A percentile compares a stretch with the other conserved stretches of the same genome.
phyloP scores from a whole-genome alignment of 768 basidiomycete genomes.

The Guyanaporus albipodus region DNA sequence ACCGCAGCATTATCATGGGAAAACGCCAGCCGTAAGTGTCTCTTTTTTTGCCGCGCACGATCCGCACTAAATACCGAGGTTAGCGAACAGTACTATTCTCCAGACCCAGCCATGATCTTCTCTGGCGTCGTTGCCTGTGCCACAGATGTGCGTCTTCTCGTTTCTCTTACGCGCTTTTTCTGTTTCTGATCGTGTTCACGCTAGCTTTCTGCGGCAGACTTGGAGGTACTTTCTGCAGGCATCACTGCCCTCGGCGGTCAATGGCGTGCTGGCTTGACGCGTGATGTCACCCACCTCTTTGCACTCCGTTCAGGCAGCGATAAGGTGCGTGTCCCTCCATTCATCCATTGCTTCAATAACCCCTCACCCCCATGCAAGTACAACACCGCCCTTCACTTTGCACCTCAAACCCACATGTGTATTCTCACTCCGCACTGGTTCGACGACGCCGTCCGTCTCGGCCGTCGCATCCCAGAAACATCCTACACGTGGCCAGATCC shows the following conservation, averaged over 20 bases:
- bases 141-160: constrained; percentile 49
- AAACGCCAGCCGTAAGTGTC: constrained; percentile 51
- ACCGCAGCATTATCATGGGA: constrained; percentile 54
- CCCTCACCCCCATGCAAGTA: constrained; percentile 28
- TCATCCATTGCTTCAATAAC: background rate
- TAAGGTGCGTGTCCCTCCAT: too few species aligned
- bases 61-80: too few species aligned
- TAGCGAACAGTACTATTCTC: too few species aligned
- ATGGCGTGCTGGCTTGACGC: constrained; percentile 70
- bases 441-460: constrained; percentile 68
- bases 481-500: constrained; percentile 78
- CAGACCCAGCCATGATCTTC: constrained; percentile 75
- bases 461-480: constrained; percentile 45
- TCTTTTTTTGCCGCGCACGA: constrained; percentile 5
- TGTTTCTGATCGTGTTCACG: background rate
- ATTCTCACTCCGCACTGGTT: constrained; percentile 92
- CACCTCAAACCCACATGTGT: constrained; percentile 53
- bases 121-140: constrained; percentile 77
- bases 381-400: constrained; percentile 52
- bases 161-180: too few species aligned
- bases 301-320: constrained; percentile 46
- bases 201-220: constrained; percentile 59
- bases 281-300: constrained; percentile 87
- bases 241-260: constrained; percentile 76
- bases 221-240: constrained; percentile 69